Base-by-base conservation (phyloP, 2,329 filamentous ascomycete genomes). In the Aspergillus luchuensis region DNA sequence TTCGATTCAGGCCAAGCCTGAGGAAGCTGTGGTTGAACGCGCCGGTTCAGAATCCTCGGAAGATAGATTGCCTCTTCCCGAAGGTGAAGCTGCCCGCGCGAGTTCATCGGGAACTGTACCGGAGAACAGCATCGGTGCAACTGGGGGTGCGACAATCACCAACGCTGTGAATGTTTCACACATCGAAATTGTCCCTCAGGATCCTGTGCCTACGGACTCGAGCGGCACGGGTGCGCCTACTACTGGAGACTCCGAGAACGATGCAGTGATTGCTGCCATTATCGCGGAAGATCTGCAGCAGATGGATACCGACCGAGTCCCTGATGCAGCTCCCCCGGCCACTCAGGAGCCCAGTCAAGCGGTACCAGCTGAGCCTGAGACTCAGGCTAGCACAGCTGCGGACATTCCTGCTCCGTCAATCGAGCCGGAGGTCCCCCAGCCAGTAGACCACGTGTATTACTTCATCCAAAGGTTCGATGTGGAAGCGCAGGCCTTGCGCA, bases 381-480 rank as follows among this genome's bases (percentile, higher is more conserved):
- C 62, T 11, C 62, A 66, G 2, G 58, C 55, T 15, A 23, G 45
- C 2, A 64, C 64, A 52, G 58, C 63, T 36, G 69, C 66, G 17
- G 53, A 62, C 11, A 48, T 50, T 17, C 49, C 50, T 38, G 58
- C 56, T 15, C 25, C 60, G 5, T 56, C 63, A 2, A 43, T 56
- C 11, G 67, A 68, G 55, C 57, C 66, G 2, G 67, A 69, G 30
- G 59, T 69, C 3, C 54, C 62, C 1, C 54, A 71, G 13, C 73
- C 73, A 4, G 69, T 75, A 23, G 72, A 71, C 5, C 77, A 80
- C 57, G 69, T 77, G 13, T 81, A 81, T 58, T 81, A 80, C 61
- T 81, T 82, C 63, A 71, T 86, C 48, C 82, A 86, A 60, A 66
- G 82, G 5, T 85, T 82, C 64, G 82, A 86, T 59, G 76, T 80